Base-by-base conservation (phyloP, 2,329 filamentous ascomycete species). In the Fusarium beomiforme region DNA sequence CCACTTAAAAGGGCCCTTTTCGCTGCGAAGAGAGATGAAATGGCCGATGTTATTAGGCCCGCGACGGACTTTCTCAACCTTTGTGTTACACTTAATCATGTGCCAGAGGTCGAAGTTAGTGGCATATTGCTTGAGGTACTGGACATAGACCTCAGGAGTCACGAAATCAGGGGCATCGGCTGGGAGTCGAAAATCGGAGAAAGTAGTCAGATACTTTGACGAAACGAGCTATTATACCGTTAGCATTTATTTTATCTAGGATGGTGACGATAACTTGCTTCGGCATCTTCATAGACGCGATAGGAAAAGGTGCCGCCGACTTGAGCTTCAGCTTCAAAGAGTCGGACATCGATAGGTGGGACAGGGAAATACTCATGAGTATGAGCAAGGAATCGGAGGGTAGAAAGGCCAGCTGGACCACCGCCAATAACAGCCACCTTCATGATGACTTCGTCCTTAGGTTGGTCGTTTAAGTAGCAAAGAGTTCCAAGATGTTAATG, bases 151-250 rank as follows among this genome's bases (percentile, higher is more conserved):
- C 11, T 77, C 67, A 1, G 82, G 79, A 4, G 79, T 80, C 11
- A 85, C 69, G 61, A 86, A 86, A 65, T 86, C 84, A 11, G 84
- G 81, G 2, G 79, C 79, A 13, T 83, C 79, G 3, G 77, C 53
- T 4, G 82, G 76, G 8, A 83, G 79, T 2, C 85, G 81, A 63
- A 84, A 85, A 68, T 87, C 85, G 2, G 85, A 87, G 67, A 87
- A 87, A 21, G 82, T 77, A 1, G 85, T 87, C 12, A 87, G 78
- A 44, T 85, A 84, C 66, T 85, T 85, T 6, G 84, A 86, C 3
- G 83, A 85, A 2, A 87, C 85, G 3, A 86, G 79, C 81, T 83
- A 43, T 2, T 5, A 46, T 6, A 23, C 4, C n/a, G 19, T 49
- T 34, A 31, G 11, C 6, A 46, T 53, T 3, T 34, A 24, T 16